Conservation (phyloP, 306 rosid genomes). For the Casuarina glauca region DNA sequence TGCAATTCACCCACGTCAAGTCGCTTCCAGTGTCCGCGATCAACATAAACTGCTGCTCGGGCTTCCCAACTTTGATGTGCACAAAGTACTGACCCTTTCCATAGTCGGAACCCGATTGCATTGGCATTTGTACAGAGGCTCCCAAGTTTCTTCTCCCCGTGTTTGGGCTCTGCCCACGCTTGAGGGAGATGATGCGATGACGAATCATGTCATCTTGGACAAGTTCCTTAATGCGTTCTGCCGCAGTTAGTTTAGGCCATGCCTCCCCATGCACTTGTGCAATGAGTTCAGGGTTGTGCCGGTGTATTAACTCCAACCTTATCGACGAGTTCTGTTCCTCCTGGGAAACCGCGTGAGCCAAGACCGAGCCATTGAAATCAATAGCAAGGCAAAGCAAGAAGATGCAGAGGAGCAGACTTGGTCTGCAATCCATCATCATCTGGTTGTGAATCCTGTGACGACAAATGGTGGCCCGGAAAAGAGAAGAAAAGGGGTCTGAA, state of each 20-base stretch:
- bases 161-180: not conserved
- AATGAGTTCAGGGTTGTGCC: constrained; percentile 31
- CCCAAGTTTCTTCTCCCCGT: constrained; percentile 27
- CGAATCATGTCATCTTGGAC: constrained; percentile 38
- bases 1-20: constrained; percentile 69
- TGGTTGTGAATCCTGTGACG: not conserved
- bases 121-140: constrained; percentile 35
- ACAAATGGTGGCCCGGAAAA: not conserved
- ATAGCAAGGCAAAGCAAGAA: constrained; percentile 27
- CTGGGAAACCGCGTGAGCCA: not conserved
- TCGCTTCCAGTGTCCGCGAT: constrained; percentile 80
- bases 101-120: constrained; percentile 52
- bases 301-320: constrained; percentile 54
- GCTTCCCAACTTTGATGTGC: constrained; percentile 60
- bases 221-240: constrained; percentile 35
- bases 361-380: constrained; percentile 13
- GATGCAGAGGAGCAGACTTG: constrained; percentile 12
- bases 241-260: not conserved
- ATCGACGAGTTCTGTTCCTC: not conserved
- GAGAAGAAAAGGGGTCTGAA: not conserved
- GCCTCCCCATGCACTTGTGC: not conserved
- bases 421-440: constrained; percentile 11
- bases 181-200: constrained; percentile 22
- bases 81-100: constrained; percentile 65
- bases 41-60: constrained; percentile 53